Evolutionary conservation across 2,329 filamentous ascomycete species (phyloP), one percentile per base, ranked within the genome.

Genomic region (Calcarisporium arbuscula): DNA sequence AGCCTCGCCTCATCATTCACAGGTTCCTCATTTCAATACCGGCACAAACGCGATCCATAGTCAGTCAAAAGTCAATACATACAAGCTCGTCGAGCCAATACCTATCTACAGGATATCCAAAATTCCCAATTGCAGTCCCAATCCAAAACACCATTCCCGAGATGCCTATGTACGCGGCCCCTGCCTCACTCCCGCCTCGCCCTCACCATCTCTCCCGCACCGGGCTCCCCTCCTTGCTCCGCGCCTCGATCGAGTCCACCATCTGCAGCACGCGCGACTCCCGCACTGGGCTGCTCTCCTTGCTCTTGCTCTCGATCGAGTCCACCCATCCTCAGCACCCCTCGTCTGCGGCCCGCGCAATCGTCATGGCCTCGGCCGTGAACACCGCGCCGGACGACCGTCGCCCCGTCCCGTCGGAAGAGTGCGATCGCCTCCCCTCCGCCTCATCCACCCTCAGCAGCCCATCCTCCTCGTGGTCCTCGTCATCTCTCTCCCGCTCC

Each of bases 181-280:
- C 22, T 25, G 22, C 14, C 22, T 25, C 14, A 25, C 3, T 14
- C 22, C 22, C 22, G 10, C 14, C 14, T 25, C 22, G 10, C 22
- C 22, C 22, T 25, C 22, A 9, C 14, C 22, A 25, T 25, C 10
- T 14, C 10, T 25, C 22, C 16, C 22, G 36, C 14, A 22, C 35
- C 16, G 66, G 57, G 39, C 68, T 73, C 5, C 45, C 51, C 17
- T 62, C 60, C 27, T 61, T 56, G 41, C 64, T 71, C 35, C 55
- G 52, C 21, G 52, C 62, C 61, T 78, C 74, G 39, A 77, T 63
- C 39, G 57, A 65, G 46, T 77, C 64, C 25, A 78, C 71, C 70
- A 78, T 74, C 29, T 65, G 61, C 30, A 73, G 50, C 19, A 78
- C 74, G n/a, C n/a, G n/a, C n/a, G n/a, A n/a, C n/a, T n/a, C n/a